Base-by-base conservation (phyloP, 2,329 filamentous ascomycete genomes). In the Trichoderma sp. region DNA sequence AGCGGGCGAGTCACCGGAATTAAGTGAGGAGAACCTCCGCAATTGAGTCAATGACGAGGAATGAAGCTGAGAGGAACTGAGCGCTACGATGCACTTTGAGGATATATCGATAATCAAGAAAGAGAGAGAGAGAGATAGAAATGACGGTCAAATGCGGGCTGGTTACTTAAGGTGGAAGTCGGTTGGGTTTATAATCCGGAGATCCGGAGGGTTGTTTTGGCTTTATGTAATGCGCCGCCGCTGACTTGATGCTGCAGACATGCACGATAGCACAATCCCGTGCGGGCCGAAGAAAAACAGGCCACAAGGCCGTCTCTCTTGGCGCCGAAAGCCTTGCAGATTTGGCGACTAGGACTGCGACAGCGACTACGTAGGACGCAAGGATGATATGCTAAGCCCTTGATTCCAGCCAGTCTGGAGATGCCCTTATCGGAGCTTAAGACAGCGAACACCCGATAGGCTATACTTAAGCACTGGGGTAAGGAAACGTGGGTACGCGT, bases 261-360 rank as follows among this genome's bases (percentile, higher is more conserved):
- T 35, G 18, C 69, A 33, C 50, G 59, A 56, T 64, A 6, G 11
- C 12, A 18, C 14, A 27, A 33, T 45, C 45, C 69, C 69, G 69
- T 56, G 69, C 69, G 69, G 60, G 69, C 69, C 69, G 69, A 53
- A 64, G 33, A 4, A 24, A 64, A 64, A 56, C 50, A 56, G 50
- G n/a, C 59, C 16, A 62, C 27, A 18, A 21, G 29, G 29, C 29
- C 31, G 60, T 33, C 24, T 9, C 24, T 14, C 62, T 64, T 64
- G 62, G 62, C 62, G 62, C 62, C 31, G 31, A 21, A 64, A 64
- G 62, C 62, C 62, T 35, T 27, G 33, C 38, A 27, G 33, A 21
- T 14, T 64, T 18, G 8, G 3, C 33, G 62, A 41, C 62, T 21
- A 31, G 62, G 62, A 64, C 33, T 64, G 31, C 62, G 62, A 64